phyloP scores from a whole-genome alignment of 306 rosid genomes.

The Potentilla sterilis region DNA sequence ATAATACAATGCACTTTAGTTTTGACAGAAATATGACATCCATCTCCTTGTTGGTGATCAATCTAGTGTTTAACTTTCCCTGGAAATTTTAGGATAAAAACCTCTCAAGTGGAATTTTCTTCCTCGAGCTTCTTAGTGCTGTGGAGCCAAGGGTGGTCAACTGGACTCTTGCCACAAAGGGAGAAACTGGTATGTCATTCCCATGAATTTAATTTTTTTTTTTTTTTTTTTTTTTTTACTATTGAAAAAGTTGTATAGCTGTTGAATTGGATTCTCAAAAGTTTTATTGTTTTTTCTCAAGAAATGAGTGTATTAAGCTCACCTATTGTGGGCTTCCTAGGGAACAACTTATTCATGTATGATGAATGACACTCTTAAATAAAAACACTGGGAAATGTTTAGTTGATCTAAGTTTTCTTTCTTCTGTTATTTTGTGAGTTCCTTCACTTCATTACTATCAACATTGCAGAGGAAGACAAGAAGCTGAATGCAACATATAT shows the following conservation, averaged over 20 bases:
- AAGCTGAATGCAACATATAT: slow-evolving; percentile 94
- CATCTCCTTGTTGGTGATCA: slow-evolving; percentile 4
- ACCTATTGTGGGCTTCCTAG: slow-evolving; percentile 15
- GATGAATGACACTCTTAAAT: slow-evolving; percentile 7
- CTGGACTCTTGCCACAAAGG: slow-evolving; percentile 93
- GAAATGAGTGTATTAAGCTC: slow-evolving; percentile 10
- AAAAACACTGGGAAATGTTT: slow-evolving; percentile 6
- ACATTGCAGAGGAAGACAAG: slow-evolving; percentile 88
- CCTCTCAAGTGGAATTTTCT: slow-evolving; percentile 85
- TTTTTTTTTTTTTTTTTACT: neutral
- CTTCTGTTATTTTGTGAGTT: neutral
- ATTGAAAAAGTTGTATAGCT: neutral
- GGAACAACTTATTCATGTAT: slow-evolving; percentile 12
- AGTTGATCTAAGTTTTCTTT: neutral
- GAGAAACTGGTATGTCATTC: slow-evolving; percentile 74
- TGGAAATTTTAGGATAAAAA: slow-evolving; percentile 67
- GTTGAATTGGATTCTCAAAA: neutral
- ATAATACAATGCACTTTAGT: slow-evolving; percentile 3
- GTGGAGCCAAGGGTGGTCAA: slow-evolving; percentile 99
- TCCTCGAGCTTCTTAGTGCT: slow-evolving; percentile 92
- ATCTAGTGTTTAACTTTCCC: neutral
- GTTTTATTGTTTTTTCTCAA: neutral
- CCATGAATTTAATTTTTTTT: neutral
- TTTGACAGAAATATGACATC: slow-evolving; percentile 3
- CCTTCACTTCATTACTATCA: slow-evolving; percentile 13